Evolutionary conservation across 1,284 basidiomycete genomes (phyloP), one percentile per base, ranked within the genome.

Genomic region (Ganoderma multipileum): DNA sequence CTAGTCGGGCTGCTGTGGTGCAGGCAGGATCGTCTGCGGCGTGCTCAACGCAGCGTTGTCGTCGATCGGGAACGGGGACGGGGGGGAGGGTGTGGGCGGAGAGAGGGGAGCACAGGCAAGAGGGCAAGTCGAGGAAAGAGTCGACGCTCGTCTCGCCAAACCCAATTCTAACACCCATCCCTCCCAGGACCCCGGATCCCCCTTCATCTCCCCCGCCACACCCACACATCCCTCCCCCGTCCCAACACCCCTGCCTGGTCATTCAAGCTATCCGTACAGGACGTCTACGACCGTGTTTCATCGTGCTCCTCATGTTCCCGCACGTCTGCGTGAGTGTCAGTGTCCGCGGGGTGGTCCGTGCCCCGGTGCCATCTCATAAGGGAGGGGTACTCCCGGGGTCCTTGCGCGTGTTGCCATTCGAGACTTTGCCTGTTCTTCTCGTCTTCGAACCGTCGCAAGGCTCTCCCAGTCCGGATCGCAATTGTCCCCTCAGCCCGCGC

Each of bases 341-440:
- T 28, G 12, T 38, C 61, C 39, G 38, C 33, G 59, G 64, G 73
- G 68, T 74, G 70, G 74, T 73, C 71, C 68, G 72, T 72, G 68
- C 71, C 68, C 66, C 59, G 71, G 65, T 47, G 61, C 52, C 62
- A 63, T 67, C 67, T 73, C 73, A 70, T 68, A 68, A 67, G 68
- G 54, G 62, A 67, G 36, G 69, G 61, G 67, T 41, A 55, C 38
- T 54, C 33, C 62, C 65, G 67, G 68, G 68, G 72, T 73, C 72
- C 62, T 68, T 55, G 64, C 72, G 72, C 72, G 72, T 73, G 72
- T 71, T 73, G 72, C 72, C 70, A 73, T 73, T 73, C 72, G 44
- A 73, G 72, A 71, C 72, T 71, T 66, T 68, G 68, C 66, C 67
- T 72, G 60, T 61, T 68, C 65, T 59, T 67, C 64, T 52, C 66